A percentile compares a stretch with the other conserved stretches of the same genome.
phyloP scores from a whole-genome alignment of 2,329 filamentous ascomycete genomes.

The Penicillium crustosum region DNA sequence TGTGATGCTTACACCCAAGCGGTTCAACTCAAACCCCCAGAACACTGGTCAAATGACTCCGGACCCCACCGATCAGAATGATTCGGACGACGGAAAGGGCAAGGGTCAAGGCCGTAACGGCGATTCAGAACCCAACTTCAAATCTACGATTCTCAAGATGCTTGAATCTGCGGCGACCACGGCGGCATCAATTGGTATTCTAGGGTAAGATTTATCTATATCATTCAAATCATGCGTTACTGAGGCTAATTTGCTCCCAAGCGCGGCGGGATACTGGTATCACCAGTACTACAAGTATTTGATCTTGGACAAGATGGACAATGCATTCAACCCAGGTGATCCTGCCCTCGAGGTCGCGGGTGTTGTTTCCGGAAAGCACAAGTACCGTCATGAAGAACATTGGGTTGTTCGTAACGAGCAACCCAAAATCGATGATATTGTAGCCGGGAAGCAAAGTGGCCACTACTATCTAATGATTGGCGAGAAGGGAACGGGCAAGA shows the following conservation, averaged over 20 bases:
- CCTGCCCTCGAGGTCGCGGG: slow-evolving; percentile 81
- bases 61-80: slow-evolving; percentile 33
- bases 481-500: slow-evolving; percentile 96
- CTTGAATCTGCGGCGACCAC: slow-evolving; percentile 73
- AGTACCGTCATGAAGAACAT: slow-evolving; percentile 54
- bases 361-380: slow-evolving; percentile 37
- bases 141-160: slow-evolving; percentile 59
- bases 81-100: slow-evolving; percentile 28
- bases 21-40: slow-evolving; percentile 27
- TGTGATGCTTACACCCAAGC: slow-evolving; percentile 17
- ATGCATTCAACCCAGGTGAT: slow-evolving; percentile 88
- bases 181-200: slow-evolving; percentile 69
- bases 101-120: slow-evolving; percentile 21
- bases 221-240: background rate
- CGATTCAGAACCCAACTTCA: slow-evolving; percentile 35
- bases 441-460: slow-evolving; percentile 69
- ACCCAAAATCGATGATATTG: slow-evolving; percentile 74
- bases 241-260: slow-evolving; percentile 24
- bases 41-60: slow-evolving; percentile 24
- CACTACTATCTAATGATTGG: slow-evolving; percentile 92
- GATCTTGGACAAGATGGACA: slow-evolving; percentile 88
- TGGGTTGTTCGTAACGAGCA: slow-evolving; percentile 90
- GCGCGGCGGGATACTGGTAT: slow-evolving; percentile 70
- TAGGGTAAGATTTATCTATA: slow-evolving; percentile 52
- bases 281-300: slow-evolving; percentile 85